A percentile compares a stretch with the other conserved stretches of the same genome.
These are phyloP conservation scores for Gentiana dahurica DNA, from an alignment of 257 asterid species.

Conservation along the genomic window DNA sequence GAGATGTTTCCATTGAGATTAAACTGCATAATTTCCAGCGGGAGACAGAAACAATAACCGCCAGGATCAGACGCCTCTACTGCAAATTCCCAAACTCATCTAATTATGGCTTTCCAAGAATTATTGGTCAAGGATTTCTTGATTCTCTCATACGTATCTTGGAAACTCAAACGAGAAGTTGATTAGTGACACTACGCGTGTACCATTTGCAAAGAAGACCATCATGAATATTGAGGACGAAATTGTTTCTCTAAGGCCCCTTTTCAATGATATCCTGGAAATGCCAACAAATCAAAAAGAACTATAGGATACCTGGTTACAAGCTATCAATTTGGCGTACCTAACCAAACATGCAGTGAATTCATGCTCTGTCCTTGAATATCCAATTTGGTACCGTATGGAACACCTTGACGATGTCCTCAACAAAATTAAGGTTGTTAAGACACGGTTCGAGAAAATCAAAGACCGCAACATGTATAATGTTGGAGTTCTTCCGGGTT, in stretches of 20 bases:
- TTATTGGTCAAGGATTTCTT: slow-evolving; percentile 4
- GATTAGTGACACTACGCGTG: too few species aligned
- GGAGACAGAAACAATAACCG: background rate
- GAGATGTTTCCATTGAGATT: background rate
- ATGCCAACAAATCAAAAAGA: background rate
- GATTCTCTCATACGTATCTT: background rate
- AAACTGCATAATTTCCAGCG: background rate
- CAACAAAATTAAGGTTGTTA: too few species aligned
- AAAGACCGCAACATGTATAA: background rate
- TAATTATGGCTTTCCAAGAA: background rate
- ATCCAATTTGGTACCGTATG: too few species aligned
- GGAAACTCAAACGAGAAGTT: background rate
- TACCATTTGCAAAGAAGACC: background rate
- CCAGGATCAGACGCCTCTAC: background rate
- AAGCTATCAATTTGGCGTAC: background rate
- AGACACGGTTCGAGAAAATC: too few species aligned
- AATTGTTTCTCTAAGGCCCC: background rate
- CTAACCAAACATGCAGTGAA: background rate
- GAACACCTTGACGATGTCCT: too few species aligned
- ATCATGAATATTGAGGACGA: slow-evolving; percentile 1
- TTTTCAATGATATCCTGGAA: background rate
- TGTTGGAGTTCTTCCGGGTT: background rate
- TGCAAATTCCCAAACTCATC: background rate
- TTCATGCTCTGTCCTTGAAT: too few species aligned
- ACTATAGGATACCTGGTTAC: background rate